phyloP scores from a whole-genome alignment of 441 rosid genomes.

The Capsella rubella region DNA sequence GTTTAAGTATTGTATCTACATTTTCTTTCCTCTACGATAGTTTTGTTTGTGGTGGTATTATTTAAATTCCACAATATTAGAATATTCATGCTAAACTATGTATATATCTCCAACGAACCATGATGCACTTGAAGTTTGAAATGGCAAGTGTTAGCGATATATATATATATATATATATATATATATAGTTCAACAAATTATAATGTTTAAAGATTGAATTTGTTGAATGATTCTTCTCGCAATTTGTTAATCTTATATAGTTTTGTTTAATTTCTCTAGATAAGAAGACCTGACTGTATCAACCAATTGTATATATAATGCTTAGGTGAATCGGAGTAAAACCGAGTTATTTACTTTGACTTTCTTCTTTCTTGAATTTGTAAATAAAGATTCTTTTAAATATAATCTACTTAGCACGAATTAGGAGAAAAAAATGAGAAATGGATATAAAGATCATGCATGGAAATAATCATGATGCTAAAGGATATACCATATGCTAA shows the following conservation, averaged over 20 bases:
- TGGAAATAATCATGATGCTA: too few relatives aligned
- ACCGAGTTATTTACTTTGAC: not conserved
- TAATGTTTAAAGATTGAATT: not conserved
- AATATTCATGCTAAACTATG: too few relatives aligned
- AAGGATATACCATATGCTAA: too few relatives aligned
- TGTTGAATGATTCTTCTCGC: slow-evolving; percentile 7
- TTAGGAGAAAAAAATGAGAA: too few relatives aligned
- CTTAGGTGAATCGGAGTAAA: too few relatives aligned
- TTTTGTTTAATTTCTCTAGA: too few relatives aligned
- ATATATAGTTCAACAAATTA: not conserved
- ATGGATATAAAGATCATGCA: too few relatives aligned
- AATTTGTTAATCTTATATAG: not conserved
- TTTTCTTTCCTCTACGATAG: not conserved
- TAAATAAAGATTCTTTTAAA: not conserved
- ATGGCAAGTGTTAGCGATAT: slow-evolving; percentile 1
- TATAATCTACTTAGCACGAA: not conserved
- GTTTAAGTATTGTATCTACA: not conserved
- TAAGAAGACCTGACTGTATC: not conserved
- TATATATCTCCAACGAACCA: slow-evolving; percentile 1
- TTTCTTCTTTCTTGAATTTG: not conserved
- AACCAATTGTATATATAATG: not conserved
- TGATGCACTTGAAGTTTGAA: slow-evolving; percentile 1
- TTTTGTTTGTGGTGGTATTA: not conserved
- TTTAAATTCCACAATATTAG: too few relatives aligned
- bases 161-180: too few relatives aligned